phyloP scores from a whole-genome alignment of 1,284 basidiomycete species.

The Boletus holoroseus region DNA sequence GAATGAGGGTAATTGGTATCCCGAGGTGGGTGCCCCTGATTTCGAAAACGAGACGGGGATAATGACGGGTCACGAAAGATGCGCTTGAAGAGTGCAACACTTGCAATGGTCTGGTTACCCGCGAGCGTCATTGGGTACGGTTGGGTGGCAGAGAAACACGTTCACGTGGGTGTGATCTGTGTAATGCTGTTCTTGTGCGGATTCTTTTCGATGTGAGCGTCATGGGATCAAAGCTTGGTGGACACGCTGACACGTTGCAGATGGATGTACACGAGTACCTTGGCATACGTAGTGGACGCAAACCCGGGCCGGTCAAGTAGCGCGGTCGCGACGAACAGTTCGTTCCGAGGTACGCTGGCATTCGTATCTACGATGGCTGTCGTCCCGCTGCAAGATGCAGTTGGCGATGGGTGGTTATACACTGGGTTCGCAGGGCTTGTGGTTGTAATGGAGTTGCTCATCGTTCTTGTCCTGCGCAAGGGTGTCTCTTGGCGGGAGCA shows the following conservation, averaged over 20 bases:
- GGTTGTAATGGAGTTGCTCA: conserved; percentile 46
- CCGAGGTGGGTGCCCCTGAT: conserved; percentile 51
- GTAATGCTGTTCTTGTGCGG: conserved; percentile 61
- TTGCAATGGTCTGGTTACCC: conserved; percentile 53
- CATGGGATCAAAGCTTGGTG: conserved; percentile 9
- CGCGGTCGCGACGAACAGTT: conserved; percentile 67
- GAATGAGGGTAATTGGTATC: conserved; percentile 56
- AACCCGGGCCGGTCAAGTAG: conserved; percentile 68
- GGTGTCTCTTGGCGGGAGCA: conserved; percentile 42
- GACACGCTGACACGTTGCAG: conserved; percentile 34
- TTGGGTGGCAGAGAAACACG: conserved; percentile 66
- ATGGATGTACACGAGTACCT: conserved; percentile 64
- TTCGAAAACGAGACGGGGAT: background rate
- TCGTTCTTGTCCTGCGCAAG: conserved; percentile 48
- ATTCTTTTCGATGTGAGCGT: conserved; percentile 62
- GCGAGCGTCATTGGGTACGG: conserved; percentile 63
- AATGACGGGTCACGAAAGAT: conserved; percentile 44
- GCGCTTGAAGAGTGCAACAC: conserved; percentile 60
- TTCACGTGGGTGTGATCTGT: conserved; percentile 59
- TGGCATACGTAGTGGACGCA: conserved; percentile 75
- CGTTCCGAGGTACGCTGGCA: conserved; percentile 63
- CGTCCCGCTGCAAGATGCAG: conserved; percentile 55
- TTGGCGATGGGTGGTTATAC: conserved; percentile 72
- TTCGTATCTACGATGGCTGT: conserved; percentile 68
- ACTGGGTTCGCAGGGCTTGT: conserved; percentile 66